Evolutionary conservation across 2,329 filamentous ascomycete species (phyloP).

Genomic region (Huntiella savannae): DNA sequence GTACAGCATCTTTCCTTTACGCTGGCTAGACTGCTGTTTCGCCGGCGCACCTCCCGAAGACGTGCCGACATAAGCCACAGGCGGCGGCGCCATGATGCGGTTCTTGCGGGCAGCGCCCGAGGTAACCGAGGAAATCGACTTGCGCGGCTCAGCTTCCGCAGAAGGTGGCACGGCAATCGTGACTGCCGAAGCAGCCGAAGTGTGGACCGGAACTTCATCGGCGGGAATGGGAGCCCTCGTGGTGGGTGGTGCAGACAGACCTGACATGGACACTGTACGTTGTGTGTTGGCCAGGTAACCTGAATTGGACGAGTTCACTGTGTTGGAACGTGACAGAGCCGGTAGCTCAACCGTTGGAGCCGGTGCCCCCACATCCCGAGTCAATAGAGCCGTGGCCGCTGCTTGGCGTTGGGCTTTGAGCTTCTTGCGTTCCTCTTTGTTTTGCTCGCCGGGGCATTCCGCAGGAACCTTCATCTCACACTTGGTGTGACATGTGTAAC

Average conservation of each 20-base stretch:
- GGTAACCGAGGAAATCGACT: conserved; percentile 8
- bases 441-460: conserved; percentile 83
- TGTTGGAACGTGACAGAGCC: conserved; percentile 58
- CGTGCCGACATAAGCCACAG: conserved; percentile 57
- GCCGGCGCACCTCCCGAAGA: conserved; percentile 33
- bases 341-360: conserved; percentile 43
- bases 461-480: conserved; percentile 98
- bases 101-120: conserved; percentile 32
- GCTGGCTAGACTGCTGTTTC: conserved; percentile 21
- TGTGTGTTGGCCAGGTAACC: conserved; percentile 67
- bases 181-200: background rate
- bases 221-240: conserved; percentile 26
- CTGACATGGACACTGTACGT: conserved; percentile 50
- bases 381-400: conserved; percentile 43
- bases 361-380: conserved; percentile 26
- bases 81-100: conserved; percentile 73
- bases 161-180: conserved; percentile 3
- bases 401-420: conserved; percentile 74
- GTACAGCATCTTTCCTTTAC: conserved; percentile 78
- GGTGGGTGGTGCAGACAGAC: conserved; percentile 12
- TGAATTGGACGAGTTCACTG: conserved; percentile 77
- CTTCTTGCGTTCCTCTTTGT: conserved; percentile 89
- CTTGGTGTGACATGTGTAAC: conserved; percentile 96
- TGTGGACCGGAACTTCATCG: conserved; percentile 24
- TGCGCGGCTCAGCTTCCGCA: conserved; percentile 12